Conservation (phyloP, 2,329 filamentous ascomycete species). For the Alternaria alternata region DNA sequence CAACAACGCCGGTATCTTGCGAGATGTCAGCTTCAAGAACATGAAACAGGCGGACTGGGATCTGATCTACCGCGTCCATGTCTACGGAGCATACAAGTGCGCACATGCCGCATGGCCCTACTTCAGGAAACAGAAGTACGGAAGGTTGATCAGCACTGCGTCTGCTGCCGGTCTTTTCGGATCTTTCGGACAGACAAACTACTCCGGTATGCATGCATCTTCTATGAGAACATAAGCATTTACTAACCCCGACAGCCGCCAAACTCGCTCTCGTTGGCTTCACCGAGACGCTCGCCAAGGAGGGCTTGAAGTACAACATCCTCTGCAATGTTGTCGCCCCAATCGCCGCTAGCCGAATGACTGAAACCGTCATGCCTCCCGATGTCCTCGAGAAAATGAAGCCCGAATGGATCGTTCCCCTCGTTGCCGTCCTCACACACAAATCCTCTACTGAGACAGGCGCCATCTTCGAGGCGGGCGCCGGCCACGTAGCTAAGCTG, state of each 20-base stretch:
- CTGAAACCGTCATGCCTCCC: slow-evolving; percentile 93
- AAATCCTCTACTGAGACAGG: slow-evolving; percentile 88
- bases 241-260: slow-evolving; percentile 66
- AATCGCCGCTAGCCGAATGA: slow-evolving; percentile 95
- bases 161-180: slow-evolving; percentile 97
- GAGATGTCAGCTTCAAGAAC: slow-evolving; percentile 98
- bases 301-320: slow-evolving; percentile 98
- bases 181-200: slow-evolving; percentile 95
- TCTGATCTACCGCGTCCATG: slow-evolving; percentile 89
- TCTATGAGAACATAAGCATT: neutral
- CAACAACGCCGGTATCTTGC: slow-evolving; percentile 96
- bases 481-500: slow-evolving; percentile 89
- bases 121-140: slow-evolving; percentile 99
- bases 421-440: slow-evolving; percentile 89
- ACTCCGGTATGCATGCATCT: slow-evolving; percentile 68
- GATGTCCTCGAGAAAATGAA: slow-evolving; percentile 85
- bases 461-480: slow-evolving; percentile 91
- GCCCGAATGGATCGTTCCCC: slow-evolving; percentile 93
- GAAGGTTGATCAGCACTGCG: slow-evolving; percentile 93
- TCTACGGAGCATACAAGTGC: slow-evolving; percentile 95
- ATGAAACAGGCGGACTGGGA: slow-evolving; percentile 99
- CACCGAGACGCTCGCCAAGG: slow-evolving; percentile 97
- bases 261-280: slow-evolving; percentile 96
- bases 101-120: slow-evolving; percentile 93
- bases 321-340: slow-evolving; percentile 93